Evolutionary conservation across 2,329 filamentous ascomycete species (phyloP).

Genomic region (Talaromyces verruculosus): DNA sequence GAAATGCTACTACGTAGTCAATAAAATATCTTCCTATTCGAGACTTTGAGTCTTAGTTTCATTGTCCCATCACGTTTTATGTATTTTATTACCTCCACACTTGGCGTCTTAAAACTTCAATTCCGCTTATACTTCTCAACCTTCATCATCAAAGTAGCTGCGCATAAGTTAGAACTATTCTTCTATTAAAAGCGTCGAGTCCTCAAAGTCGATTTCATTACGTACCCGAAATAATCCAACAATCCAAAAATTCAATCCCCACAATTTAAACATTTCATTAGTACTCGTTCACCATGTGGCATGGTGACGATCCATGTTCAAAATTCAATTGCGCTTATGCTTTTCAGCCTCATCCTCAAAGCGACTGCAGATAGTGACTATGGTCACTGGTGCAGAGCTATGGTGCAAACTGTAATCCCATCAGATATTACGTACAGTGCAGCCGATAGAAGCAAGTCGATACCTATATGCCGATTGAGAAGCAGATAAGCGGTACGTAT

Average conservation of each 20-base stretch:
- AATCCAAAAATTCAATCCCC: too few relatives aligned
- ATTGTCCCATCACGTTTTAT: not conserved
- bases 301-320: too few relatives aligned
- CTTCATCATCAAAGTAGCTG: too few relatives aligned
- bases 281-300: too few relatives aligned
- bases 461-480: not conserved
- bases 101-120: not conserved
- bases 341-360: not conserved
- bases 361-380: not conserved
- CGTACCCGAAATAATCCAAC: too few relatives aligned
- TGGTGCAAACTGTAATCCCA: not conserved
- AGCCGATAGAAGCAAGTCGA: not conserved
- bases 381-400: not conserved
- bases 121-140: not conserved
- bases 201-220: too few relatives aligned
- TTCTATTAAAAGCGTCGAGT: too few relatives aligned
- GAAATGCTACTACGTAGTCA: not conserved
- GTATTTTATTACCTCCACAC: not conserved
- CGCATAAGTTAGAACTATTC: too few relatives aligned
- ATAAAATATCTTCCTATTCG: not conserved
- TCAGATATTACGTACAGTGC: not conserved
- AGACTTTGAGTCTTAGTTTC: not conserved
- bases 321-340: not conserved
- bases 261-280: too few relatives aligned
- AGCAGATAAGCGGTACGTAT: too few relatives aligned